Evolutionary conservation across 257 asterid genomes (phyloP), one percentile per base, ranked within the genome.

Genomic region (Solanum clarkiae): DNA sequence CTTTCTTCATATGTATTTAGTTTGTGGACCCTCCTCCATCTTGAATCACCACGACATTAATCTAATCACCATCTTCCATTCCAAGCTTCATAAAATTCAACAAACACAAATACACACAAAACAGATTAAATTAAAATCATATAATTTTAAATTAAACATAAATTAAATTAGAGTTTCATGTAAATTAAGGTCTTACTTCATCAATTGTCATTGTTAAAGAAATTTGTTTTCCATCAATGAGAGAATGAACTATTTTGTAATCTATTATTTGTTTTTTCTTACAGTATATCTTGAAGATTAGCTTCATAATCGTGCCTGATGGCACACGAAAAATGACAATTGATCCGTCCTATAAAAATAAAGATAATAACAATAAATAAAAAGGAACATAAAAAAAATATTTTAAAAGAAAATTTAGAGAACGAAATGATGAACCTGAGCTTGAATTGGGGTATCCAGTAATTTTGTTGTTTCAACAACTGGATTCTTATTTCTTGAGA

Each of bases 291-390:
- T n/a, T 11, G 40, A 45, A 72, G 13, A 45, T 7, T 2, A 6
- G 13, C 10, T 45, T 7, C 20, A 13, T 45, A 7, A 14, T 0
- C 16, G 6, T 12, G 8, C 2, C 10, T 4, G 22, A 13, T 1
- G 54, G 8, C 0, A 24, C 45, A 1, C 6, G 0, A 7, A 22
- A 8, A 1, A 0, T 1, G 14, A 29, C 4, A 14, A 8, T 2
- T 49, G 62, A 13, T 7, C 62, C 44, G 49, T 75, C 82, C 62
- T 49, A 47, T 53, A 75, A 7, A n/a, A 47, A 13, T 11, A 44
- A n/a, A n/a, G n/a, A n/a, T n/a, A n/a, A n/a, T n/a, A n/a, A n/a
- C n/a, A n/a, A n/a, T n/a, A n/a, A 44, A n/a, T 12, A 7, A n/a
- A n/a, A 13, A 7, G 26, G 20, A 44, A 68, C 7, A 68, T 68